phyloP scores from a whole-genome alignment of 2,329 filamentous ascomycete genomes.

The Hirsutella minnesotensis region DNA sequence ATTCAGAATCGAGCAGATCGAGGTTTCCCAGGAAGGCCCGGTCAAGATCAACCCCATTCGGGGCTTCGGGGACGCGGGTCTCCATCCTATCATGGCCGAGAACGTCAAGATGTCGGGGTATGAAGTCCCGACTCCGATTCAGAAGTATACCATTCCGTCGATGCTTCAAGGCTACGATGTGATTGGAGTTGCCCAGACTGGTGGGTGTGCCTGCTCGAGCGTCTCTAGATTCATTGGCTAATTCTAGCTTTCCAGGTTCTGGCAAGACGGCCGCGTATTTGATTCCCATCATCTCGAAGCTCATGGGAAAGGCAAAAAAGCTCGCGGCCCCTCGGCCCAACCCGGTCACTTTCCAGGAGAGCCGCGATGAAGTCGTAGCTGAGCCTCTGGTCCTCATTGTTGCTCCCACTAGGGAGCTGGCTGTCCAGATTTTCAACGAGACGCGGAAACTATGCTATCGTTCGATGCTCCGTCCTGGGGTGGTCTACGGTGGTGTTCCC shows the following conservation, averaged over 20 bases:
- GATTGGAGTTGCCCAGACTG: slow-evolving; percentile 85
- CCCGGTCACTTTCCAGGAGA: slow-evolving; percentile 39
- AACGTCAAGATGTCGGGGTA: slow-evolving; percentile 71
- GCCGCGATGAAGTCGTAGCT: slow-evolving; percentile 45
- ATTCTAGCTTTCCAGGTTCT: slow-evolving; percentile 50
- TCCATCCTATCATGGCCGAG: slow-evolving; percentile 72
- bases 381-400: slow-evolving; percentile 84
- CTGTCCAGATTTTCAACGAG: slow-evolving; percentile 91
- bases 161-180: slow-evolving; percentile 68
- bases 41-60: slow-evolving; percentile 37
- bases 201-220: slow-evolving; percentile 36
- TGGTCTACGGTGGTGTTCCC: slow-evolving; percentile 77
- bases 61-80: slow-evolving; percentile 60
- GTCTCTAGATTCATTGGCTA: background rate
- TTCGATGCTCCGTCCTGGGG: slow-evolving; percentile 84
- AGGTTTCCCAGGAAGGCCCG: slow-evolving; percentile 45
- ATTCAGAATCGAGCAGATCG: slow-evolving; percentile 40
- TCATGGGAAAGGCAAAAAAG: slow-evolving; percentile 95
- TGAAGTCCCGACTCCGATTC: slow-evolving; percentile 67
- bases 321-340: slow-evolving; percentile 68
- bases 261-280: slow-evolving; percentile 94
- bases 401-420: slow-evolving; percentile 78
- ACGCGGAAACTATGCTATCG: slow-evolving; percentile 87
- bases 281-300: slow-evolving; percentile 73
- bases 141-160: slow-evolving; percentile 73